A percentile compares a stretch with the other conserved stretches of the same genome.
Evolutionary conservation across 176 grass and related monocot species (phyloP).

Genomic region (Leersia perrieri): DNA sequence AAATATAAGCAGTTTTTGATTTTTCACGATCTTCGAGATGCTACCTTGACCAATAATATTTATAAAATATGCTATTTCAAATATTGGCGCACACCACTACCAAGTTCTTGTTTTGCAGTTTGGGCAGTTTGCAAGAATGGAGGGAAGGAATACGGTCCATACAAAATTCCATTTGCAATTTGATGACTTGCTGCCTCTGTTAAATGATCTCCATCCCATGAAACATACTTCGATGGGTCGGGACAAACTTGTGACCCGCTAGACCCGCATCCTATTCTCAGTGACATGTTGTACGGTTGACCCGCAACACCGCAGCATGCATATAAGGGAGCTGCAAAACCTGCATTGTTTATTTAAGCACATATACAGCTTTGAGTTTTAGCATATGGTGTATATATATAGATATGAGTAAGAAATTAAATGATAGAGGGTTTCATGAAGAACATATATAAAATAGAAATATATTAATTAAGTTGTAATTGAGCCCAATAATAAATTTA

Average conservation of each 20-base stretch:
- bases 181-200: background rate
- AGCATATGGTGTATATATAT: too few relatives aligned
- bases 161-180: background rate
- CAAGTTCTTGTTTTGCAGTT: too few relatives aligned
- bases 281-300: background rate
- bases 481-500: background rate
- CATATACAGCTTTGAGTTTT: background rate
- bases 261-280: background rate
- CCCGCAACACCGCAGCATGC: constrained; percentile 6
- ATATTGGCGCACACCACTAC: too few relatives aligned
- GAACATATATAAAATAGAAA: background rate
- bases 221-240: background rate
- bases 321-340: background rate
- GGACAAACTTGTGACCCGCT: background rate
- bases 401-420: too few relatives aligned
- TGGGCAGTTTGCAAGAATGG: background rate
- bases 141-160: constrained; percentile 11
- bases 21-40: too few relatives aligned
- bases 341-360: background rate
- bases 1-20: too few relatives aligned
- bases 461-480: background rate
- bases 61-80: too few relatives aligned
- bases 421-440: background rate
- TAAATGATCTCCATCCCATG: constrained; percentile 10
- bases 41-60: too few relatives aligned